Evolutionary conservation across 768 basidiomycete species (phyloP), one percentile per base, ranked within the genome.

Genomic region (Xerocomus potaroensis): DNA sequence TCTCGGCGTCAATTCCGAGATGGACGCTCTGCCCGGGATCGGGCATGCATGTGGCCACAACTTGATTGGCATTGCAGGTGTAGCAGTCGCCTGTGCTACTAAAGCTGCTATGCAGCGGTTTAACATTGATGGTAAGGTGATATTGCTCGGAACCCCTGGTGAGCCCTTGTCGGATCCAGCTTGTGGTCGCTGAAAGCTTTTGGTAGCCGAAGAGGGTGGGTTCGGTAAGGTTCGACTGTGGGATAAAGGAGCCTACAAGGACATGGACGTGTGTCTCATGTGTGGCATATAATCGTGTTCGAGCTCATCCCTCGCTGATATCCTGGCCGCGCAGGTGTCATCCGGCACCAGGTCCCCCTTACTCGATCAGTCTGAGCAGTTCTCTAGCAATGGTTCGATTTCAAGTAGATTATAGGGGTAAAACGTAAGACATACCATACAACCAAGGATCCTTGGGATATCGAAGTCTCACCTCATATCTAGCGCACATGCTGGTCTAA

Each of bases 41-140:
- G 80, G 85, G 0, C 85, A 87, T 52, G 85, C 83, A 1, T 91
- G 88, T 56, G 88, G 88, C 3, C 88, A 91, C 59, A 91, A 91
- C 55, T 69, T 91, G 39, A 91, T 91, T 42, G 87, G 84, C 1
- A 85, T 90, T 19, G 56, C 72, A 45, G 87, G 87, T 4, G 81
- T 90, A 11, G 86, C 81, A 2, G 76, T 87, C 22, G 83, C 87
- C 0, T 73, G 79, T 43, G 84, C 81, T 0, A 73, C 84, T n/a
- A 83, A 80, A 58, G 73, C 73, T 5, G 84, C 78, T 1, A 67
- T 91, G 49, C 66, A 81, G 45, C 69, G 77, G 44, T 74, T 82
- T 51, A 64, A 81, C 50, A 79, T 91, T 31, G 58, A 80, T 1
- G 88, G 85, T 12, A 84, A 77, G 49, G 74, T 91, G 11, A 72